Evolutionary conservation across 495 filamentous ascomycete genomes (phyloP).

Genomic region (Penicillium chermesinum): DNA sequence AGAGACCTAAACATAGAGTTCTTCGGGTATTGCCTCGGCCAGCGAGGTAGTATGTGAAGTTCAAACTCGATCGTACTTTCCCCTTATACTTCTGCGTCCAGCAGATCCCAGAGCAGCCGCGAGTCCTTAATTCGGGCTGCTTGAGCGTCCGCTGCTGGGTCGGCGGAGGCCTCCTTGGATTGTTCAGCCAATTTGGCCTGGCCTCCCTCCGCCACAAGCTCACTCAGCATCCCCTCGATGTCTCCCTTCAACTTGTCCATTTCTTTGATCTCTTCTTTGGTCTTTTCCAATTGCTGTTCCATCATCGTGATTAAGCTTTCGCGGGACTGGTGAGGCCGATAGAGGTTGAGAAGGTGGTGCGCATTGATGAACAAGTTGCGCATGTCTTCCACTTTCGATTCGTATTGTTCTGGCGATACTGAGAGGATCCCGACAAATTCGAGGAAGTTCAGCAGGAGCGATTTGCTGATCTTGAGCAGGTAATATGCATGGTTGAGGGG

Average conservation of each 20-base stretch:
- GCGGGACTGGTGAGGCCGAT: constrained; percentile 90
- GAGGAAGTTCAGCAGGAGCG: constrained; percentile 77
- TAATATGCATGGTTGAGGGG: constrained; percentile 66
- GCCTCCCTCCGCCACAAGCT: constrained; percentile 47
- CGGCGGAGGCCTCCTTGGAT: neutral
- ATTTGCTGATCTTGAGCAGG: constrained; percentile 73
- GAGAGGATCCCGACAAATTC: constrained; percentile 69
- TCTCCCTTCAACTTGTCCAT: constrained; percentile 67
- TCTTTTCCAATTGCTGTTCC: constrained; percentile 77
- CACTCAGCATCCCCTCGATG: constrained; percentile 63
- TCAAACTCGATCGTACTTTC: no score
- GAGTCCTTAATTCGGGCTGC: constrained; percentile 21
- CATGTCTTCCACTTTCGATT: constrained; percentile 69
- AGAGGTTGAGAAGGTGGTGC: constrained; percentile 87
- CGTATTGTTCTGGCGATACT: constrained; percentile 53
- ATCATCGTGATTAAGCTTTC: constrained; percentile 88
- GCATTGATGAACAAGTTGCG: constrained; percentile 78
- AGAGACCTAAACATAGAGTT: neutral
- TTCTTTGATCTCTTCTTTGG: constrained; percentile 70
- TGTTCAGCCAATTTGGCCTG: constrained; percentile 11
- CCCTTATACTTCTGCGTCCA: constrained; percentile 26
- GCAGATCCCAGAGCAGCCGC: constrained; percentile 34
- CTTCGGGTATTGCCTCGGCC: neutral
- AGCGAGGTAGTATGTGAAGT: neutral
- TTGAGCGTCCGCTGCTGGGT: constrained; percentile 10